Percentiles rank a stretch among this genome's conserved stretches.
These are phyloP conservation scores for Neoboletus magnificus DNA, from an alignment of 768 basidiomycete species.

Conservation along the genomic window DNA sequence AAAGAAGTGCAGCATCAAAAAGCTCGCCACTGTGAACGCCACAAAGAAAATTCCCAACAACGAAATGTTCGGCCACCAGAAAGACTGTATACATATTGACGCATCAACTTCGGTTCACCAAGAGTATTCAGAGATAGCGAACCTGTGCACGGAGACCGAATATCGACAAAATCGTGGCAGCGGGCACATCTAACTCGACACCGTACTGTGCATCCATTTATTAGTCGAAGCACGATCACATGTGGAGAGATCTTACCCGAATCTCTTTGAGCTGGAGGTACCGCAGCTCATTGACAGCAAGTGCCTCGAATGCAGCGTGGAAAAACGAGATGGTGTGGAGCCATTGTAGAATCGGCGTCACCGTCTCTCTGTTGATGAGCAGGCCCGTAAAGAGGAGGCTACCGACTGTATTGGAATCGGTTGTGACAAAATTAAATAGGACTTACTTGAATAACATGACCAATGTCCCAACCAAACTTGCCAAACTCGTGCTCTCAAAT, in stretches of 20 bases:
- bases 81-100: conserved; percentile 52
- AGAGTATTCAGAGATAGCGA: conserved; percentile 9
- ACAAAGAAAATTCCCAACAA: conserved; percentile 85
- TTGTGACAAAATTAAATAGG: not conserved
- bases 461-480: conserved; percentile 90
- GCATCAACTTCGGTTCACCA: conserved; percentile 6
- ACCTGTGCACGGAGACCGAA: conserved; percentile 91
- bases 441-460: conserved; percentile 98
- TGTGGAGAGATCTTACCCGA: conserved; percentile 54
- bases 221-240: conserved; percentile 2
- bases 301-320: conserved; percentile 96
- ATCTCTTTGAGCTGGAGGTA: conserved; percentile 91
- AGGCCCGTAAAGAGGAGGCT: conserved; percentile 95
- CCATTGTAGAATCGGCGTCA: conserved; percentile 72
- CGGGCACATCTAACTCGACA: conserved; percentile 93
- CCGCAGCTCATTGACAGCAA: conserved; percentile 95
- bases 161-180: conserved; percentile 89
- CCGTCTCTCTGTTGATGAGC: conserved; percentile 89
- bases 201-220: conserved; percentile 66
- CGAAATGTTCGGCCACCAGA: conserved; percentile 98
- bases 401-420: conserved; percentile 5
- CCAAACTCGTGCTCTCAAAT: conserved; percentile 82
- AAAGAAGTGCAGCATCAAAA: conserved; percentile 77
- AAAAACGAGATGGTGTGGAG: conserved; percentile 93
- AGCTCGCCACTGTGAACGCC: conserved; percentile 73